Evolutionary conservation across 768 basidiomycete genomes (phyloP), one percentile per base, ranked within the genome.

Genomic region (Pulveroboletus sp.): DNA sequence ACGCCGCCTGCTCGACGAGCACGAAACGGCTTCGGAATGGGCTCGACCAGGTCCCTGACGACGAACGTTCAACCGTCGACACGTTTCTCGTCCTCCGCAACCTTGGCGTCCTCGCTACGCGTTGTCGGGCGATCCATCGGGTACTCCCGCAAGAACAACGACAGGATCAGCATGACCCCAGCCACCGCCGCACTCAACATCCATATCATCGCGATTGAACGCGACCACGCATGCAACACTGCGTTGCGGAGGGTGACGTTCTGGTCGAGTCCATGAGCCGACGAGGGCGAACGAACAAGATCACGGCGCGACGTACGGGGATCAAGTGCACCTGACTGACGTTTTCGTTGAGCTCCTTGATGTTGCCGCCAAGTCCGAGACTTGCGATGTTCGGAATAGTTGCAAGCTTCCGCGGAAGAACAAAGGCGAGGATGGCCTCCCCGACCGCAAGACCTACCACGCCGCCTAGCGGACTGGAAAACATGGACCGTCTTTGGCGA

Each of bases 391-490:
- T 67, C 1, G 69, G 65, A 20, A 78, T 72, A 1, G 50, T 50
- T 0, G 55, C 54, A 2, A 77, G 64, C 43, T 68, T 66, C 24
- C 50, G 62, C 16, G 62, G 63, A 45, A 76, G 62, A 4, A 84
- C 78, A 45, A 76, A 81, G 2, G 83, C 71, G 51, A 81, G 82
- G 49, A 89, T 81, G 5, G 81, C 83, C 56, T 89, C 82, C 13
- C 86, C 84, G 30, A 87, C 63, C 0, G 87, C 76, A 41, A 89
- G 78, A 8, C 86, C 86, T 23, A 88, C 73, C 0, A 86, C 85
- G 6, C 84, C 86, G 5, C 88, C 88, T 22, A 89, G 62, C 10
- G 78, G 79, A 50, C 86, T 85, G 40, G 27, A 51, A 43, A 24
- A 44, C 53, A 1, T n/a, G 17, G 5, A 9, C 5, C 34, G 19